Conservation (phyloP, 2,329 filamentous ascomycete genomes). For the Ophiostoma novo-ulmi region DNA sequence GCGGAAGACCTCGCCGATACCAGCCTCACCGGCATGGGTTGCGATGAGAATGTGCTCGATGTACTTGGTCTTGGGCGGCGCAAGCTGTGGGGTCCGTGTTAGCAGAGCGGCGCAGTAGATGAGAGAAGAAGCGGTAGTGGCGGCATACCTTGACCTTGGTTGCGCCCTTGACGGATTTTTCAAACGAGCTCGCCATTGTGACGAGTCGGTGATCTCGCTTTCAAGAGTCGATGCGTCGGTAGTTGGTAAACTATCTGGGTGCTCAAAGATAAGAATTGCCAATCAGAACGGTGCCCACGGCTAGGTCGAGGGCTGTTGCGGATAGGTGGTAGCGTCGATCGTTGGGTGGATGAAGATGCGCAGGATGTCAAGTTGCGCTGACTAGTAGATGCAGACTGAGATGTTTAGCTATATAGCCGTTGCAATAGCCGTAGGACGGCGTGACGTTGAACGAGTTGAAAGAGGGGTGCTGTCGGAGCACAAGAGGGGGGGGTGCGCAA, state of each 20-base stretch:
- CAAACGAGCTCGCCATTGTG: slow-evolving; percentile 78
- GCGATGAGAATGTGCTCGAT: slow-evolving; percentile 96
- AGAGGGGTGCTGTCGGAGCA: not conserved
- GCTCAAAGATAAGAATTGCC: not conserved
- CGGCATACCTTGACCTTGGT: slow-evolving; percentile 85
- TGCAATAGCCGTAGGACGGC: not conserved
- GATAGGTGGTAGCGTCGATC: not conserved
- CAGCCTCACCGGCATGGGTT: slow-evolving; percentile 89
- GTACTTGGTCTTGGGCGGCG: slow-evolving; percentile 97
- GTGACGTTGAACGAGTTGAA: not conserved
- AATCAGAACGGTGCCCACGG: not conserved
- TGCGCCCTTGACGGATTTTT: slow-evolving; percentile 98
- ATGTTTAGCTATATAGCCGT: not conserved
- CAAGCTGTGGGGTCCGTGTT: slow-evolving; percentile 54
- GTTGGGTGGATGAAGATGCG: not conserved
- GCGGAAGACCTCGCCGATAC: slow-evolving; percentile 92
- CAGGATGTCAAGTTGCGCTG: not conserved
- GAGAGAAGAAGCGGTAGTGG: not conserved
- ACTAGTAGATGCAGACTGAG: not conserved
- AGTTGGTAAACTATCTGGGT: not conserved
- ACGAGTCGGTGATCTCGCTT: not conserved
- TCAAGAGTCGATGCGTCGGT: not conserved
- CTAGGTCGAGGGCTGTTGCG: not conserved
- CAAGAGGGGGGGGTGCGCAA: slow-evolving; percentile 8
- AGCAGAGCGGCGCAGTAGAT: not conserved